Evolutionary conservation across 2,329 filamentous ascomycete genomes (phyloP).

Genomic region (Botrytis squamosa): DNA sequence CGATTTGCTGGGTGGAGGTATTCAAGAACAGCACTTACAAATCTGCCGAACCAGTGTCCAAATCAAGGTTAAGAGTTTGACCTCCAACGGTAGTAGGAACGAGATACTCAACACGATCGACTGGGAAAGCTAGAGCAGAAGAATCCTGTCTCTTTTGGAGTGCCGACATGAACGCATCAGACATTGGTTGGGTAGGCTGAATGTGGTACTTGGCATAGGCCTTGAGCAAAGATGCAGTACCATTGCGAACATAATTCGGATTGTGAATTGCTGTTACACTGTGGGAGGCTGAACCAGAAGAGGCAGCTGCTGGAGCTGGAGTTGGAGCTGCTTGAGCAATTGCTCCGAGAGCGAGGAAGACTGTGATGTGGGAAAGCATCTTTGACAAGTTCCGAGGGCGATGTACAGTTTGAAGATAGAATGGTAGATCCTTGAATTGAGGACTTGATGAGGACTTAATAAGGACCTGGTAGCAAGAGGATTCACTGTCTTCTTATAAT

Average conservation of each 20-base stretch:
- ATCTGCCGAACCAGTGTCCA: constrained; percentile 38
- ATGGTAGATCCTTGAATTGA: constrained; percentile 14
- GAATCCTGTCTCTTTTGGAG: constrained; percentile 37
- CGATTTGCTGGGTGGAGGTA: background rate
- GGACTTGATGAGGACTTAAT: constrained; percentile 20
- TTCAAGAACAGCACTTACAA: constrained; percentile 32
- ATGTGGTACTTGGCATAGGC: constrained; percentile 38
- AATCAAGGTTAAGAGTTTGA: constrained; percentile 37
- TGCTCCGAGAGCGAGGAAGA: constrained; percentile 33
- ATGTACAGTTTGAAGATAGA: constrained; percentile 21
- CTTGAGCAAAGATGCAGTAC: constrained; percentile 37
- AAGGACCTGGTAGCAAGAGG: constrained; percentile 17
- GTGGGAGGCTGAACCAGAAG: constrained; percentile 22
- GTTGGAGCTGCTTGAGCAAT: constrained; percentile 30
- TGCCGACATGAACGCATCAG: constrained; percentile 28
- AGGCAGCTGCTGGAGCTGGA: background rate
- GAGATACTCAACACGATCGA: constrained; percentile 35
- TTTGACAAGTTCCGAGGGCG: constrained; percentile 17
- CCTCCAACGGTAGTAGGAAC: constrained; percentile 34
- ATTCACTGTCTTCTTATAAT: constrained; percentile 29
- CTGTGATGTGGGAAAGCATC: constrained; percentile 34
- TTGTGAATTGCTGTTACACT: constrained; percentile 36
- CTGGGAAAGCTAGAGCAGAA: constrained; percentile 29
- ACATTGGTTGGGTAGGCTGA: constrained; percentile 33
- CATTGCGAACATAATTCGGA: constrained; percentile 35